phyloP scores from a whole-genome alignment of 345 rosid genomes.

The Citrus unshiu region DNA sequence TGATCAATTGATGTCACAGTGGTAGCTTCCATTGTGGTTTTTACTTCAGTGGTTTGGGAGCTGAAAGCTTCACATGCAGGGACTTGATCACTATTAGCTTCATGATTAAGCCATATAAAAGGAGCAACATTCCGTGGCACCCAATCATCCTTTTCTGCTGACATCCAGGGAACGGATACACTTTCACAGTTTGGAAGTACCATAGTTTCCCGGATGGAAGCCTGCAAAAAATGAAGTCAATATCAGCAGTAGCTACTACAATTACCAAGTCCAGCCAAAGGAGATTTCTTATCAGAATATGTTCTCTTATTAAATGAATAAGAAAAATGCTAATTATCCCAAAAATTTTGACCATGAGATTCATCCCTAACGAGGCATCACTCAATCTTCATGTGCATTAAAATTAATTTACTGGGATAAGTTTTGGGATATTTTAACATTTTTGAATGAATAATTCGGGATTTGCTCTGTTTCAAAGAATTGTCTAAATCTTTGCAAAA shows the following conservation, averaged over 20 bases:
- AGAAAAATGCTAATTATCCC: too few relatives aligned
- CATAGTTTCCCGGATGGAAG: slow-evolving; percentile 60
- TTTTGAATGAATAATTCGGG: not conserved
- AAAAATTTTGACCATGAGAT: too few relatives aligned
- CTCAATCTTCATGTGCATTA: too few relatives aligned
- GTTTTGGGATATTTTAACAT: too few relatives aligned
- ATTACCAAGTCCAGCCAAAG: not conserved
- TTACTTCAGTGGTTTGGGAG: slow-evolving; percentile 35
- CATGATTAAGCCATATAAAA: slow-evolving; percentile 80
- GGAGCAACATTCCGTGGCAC: slow-evolving; percentile 72
- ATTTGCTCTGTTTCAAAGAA: not conserved
- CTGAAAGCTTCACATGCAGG: slow-evolving; percentile 17
- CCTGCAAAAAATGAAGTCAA: slow-evolving; percentile 38
- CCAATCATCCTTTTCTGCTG: slow-evolving; percentile 93
- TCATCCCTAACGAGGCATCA: too few relatives aligned
- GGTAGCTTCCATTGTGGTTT: slow-evolving; percentile 29
- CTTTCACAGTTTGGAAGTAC: slow-evolving; percentile 94
- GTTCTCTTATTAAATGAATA: not conserved
- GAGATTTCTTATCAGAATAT: not conserved
- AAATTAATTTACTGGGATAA: too few relatives aligned
- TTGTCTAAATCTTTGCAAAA: not conserved
- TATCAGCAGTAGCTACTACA: slow-evolving; percentile 9
- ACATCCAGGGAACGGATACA: slow-evolving; percentile 75
- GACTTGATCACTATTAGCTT: slow-evolving; percentile 36
- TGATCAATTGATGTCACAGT: slow-evolving; percentile 18